These are phyloP conservation scores for Xylaria sp. DNA, from an alignment of 2,329 filamentous ascomycete species.

Conservation along the genomic window DNA sequence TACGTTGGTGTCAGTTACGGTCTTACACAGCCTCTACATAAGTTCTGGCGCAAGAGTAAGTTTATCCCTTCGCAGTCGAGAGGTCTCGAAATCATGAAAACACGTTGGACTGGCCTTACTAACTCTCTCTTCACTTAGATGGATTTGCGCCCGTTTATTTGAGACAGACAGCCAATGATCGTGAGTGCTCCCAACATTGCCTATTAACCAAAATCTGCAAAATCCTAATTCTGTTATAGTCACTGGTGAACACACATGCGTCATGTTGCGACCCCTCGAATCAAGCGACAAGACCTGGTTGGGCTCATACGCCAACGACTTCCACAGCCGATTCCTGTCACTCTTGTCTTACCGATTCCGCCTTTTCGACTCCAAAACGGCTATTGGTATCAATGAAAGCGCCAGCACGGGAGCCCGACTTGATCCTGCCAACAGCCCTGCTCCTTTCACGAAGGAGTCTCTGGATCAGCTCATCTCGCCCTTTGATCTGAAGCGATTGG, in stretches of 20 bases:
- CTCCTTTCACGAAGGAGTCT: constrained; percentile 63
- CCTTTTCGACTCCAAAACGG: constrained; percentile 68
- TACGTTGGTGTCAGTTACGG: constrained; percentile 96
- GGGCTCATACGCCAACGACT: constrained; percentile 84
- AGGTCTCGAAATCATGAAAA: neutral
- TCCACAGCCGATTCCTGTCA: constrained; percentile 87
- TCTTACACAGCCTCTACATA: constrained; percentile 78
- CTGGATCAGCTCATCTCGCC: constrained; percentile 77
- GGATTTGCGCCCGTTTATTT: constrained; percentile 87
- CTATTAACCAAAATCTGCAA: too few species aligned
- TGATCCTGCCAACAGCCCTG: constrained; percentile 49
- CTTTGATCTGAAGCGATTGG: constrained; percentile 90
- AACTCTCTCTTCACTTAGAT: constrained; percentile 29
- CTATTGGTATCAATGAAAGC: constrained; percentile 83
- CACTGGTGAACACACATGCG: constrained; percentile 94
- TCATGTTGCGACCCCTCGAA: constrained; percentile 84
- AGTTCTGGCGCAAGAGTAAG: constrained; percentile 82
- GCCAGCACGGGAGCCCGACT: constrained; percentile 67
- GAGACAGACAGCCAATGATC: constrained; percentile 88
- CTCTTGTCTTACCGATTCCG: constrained; percentile 92
- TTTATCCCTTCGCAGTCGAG: neutral
- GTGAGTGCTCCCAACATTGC: constrained; percentile 6
- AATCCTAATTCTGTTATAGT: constrained; percentile 35
- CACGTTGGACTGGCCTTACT: neutral
- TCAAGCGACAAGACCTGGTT: constrained; percentile 69